Conservation (phyloP, 75 land plant genomes). For the Pinus taeda region DNA sequence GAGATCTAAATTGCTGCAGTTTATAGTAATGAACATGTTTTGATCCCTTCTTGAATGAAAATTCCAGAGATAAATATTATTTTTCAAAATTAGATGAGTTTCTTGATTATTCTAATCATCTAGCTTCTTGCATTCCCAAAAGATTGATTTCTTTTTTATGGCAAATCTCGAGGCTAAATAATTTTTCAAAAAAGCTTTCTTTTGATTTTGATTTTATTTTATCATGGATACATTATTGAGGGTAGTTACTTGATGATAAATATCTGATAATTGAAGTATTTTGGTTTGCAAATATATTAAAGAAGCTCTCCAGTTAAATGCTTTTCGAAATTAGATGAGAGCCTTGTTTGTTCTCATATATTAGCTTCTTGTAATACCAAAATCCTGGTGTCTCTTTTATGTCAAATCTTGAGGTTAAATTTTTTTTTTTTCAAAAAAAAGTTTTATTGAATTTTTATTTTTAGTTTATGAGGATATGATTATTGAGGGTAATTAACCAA, state of each 20-base stretch:
- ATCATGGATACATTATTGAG: not conserved
- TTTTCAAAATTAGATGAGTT: not conserved
- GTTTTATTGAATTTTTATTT: not conserved
- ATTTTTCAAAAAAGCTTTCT: not conserved
- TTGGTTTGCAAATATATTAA: slow-evolving; percentile 51
- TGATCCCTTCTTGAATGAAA: no score
- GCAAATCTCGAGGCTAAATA: no score
- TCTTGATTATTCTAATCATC: no score
- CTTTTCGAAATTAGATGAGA: slow-evolving; percentile 6
- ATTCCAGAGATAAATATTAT: not conserved
- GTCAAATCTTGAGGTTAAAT: no score
- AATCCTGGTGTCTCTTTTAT: no score
- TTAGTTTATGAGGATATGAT: not conserved
- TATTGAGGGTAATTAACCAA: not conserved
- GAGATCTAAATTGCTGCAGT: no score
- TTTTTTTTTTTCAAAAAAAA: not conserved
- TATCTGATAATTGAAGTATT: not conserved
- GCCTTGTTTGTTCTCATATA: no score
- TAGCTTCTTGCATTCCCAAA: no score
- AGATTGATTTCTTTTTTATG: no score
- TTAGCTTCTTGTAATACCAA: no score
- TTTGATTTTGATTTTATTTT: not conserved
- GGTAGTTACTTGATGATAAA: not conserved
- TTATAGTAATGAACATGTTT: no score
- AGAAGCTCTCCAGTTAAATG: slow-evolving; percentile 60